These are phyloP conservation scores for Fusarium sublunatum DNA, from an alignment of 2,329 filamentous ascomycete genomes.

Conservation along the genomic window DNA sequence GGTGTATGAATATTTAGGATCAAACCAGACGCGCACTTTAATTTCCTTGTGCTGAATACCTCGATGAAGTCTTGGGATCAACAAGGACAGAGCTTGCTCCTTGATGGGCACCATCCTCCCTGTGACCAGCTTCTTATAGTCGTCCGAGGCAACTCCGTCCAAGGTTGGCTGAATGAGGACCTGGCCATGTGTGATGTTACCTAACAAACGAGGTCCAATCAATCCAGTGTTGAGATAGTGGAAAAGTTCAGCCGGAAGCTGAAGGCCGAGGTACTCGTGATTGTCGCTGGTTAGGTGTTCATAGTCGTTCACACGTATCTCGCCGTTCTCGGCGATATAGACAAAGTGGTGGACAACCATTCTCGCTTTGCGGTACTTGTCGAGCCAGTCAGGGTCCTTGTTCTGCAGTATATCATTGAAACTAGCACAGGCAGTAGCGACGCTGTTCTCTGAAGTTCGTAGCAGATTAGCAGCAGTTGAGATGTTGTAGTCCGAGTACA, in stretches of 20 bases:
- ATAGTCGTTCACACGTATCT: slow-evolving; percentile 78
- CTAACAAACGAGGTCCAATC: slow-evolving; percentile 81
- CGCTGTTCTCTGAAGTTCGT: slow-evolving; percentile 73
- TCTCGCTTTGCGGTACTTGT: slow-evolving; percentile 86
- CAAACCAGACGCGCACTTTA: slow-evolving; percentile 85
- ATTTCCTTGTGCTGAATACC: slow-evolving; percentile 86
- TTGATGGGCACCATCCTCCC: slow-evolving; percentile 79
- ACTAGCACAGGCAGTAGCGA: slow-evolving; percentile 78
- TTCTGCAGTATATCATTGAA: slow-evolving; percentile 82
- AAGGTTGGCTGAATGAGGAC: slow-evolving; percentile 84
- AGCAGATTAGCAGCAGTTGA: slow-evolving; percentile 83
- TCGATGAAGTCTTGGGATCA: slow-evolving; percentile 83
- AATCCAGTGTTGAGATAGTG: slow-evolving; percentile 89
- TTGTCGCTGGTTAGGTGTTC: slow-evolving; percentile 83
- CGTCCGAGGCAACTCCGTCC: slow-evolving; percentile 81
- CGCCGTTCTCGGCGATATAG: slow-evolving; percentile 80
- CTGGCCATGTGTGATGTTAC: slow-evolving; percentile 83
- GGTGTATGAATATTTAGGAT: slow-evolving; percentile 73
- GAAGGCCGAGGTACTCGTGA: slow-evolving; percentile 89
- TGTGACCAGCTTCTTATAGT: slow-evolving; percentile 84
- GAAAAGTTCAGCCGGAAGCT: slow-evolving; percentile 88
- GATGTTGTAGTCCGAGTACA: slow-evolving; percentile 70
- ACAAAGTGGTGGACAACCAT: slow-evolving; percentile 91
- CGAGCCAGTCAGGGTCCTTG: slow-evolving; percentile 79
- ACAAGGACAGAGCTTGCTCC: slow-evolving; percentile 79